phyloP scores from a whole-genome alignment of 805 yeast genomes.

The Dipodascopsis tothii region DNA sequence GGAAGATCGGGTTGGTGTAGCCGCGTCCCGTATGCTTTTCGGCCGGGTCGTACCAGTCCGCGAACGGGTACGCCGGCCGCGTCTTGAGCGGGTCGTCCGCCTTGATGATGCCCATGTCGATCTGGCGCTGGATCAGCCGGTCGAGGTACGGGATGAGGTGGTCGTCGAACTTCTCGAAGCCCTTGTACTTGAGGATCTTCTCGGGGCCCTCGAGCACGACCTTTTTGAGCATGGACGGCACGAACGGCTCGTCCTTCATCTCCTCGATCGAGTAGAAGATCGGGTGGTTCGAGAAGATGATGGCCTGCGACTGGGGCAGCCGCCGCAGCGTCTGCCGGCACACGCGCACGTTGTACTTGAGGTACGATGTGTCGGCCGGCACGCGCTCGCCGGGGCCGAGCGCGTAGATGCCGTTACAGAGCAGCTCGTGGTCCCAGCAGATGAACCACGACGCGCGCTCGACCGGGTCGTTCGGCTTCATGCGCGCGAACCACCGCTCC shows the following conservation, averaged over 20 bases:
- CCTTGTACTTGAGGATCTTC: slow-evolving; percentile 56
- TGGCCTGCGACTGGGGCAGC: slow-evolving; percentile 56
- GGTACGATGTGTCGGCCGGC: slow-evolving; percentile 39
- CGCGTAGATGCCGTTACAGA: slow-evolving; percentile 50
- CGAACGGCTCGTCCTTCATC: slow-evolving; percentile 68
- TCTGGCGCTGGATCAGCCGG: slow-evolving; percentile 49
- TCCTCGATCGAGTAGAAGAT: slow-evolving; percentile 65
- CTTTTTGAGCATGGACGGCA: slow-evolving; percentile 57
- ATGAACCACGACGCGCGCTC: slow-evolving; percentile 72
- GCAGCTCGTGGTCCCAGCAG: slow-evolving; percentile 62
- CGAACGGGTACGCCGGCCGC: slow-evolving; percentile 41
- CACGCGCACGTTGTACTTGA: slow-evolving; percentile 57
- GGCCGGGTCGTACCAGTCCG: slow-evolving; percentile 23
- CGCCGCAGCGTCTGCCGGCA: slow-evolving; percentile 67
- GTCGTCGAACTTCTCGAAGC: slow-evolving; percentile 51
- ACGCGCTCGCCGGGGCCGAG: slow-evolving; percentile 41
- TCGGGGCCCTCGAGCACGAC: slow-evolving; percentile 61
- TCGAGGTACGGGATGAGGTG: slow-evolving; percentile 52
- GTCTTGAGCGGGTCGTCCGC: slow-evolving; percentile 54
- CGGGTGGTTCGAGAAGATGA: slow-evolving; percentile 70
- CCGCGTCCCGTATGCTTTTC: slow-evolving; percentile 17
- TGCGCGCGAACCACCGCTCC: slow-evolving; percentile 64
- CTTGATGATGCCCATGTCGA: slow-evolving; percentile 46
- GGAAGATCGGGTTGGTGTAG: slow-evolving; percentile 13
- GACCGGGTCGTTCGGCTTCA: slow-evolving; percentile 55